Base-by-base conservation (phyloP, 2,329 filamentous ascomycete species). In the Aspergillus hortae region DNA sequence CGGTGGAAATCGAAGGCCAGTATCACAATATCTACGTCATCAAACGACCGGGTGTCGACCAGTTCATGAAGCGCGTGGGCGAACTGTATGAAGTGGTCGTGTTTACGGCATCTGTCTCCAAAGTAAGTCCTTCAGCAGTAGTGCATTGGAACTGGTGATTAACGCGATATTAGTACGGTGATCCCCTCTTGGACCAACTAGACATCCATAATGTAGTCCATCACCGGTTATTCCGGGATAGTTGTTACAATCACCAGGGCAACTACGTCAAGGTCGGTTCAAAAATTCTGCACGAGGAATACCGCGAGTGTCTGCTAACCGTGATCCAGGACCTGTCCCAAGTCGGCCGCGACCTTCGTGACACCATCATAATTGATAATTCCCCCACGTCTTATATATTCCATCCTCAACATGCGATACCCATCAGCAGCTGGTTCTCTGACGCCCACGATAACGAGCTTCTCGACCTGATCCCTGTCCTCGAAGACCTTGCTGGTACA, bases 21-120 rank as follows among this genome's bases (percentile, higher is more conserved):
- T 97, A 95, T 69, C 94, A 99, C 75, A 99, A 99, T 66, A 95
- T 99, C 49, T 99, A 99, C 69, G 94, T 99, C 59, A 99, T 99
- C 72, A 99, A 99, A 77, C 85, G 94, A 65, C 94, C 94, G n/a
- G 94, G 94, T 49, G 94, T 99, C 17, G 94, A 99, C 68, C 87
- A 95, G 59, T 99, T 99, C 74, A 96, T 99, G 90, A 97, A 97
- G 79, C 82, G 94, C 54, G 92, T 99, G 33, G 94, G 94, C 46
- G 94, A 99, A 74, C 80, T 99, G 46, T 99, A 97, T 66, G 94
- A 99, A 75, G 92, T 99, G 45, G 94, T 99, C 23, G 92, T 99
- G 43, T 99, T 99, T 70, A 99, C 94, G 38, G 94, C 94, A 48
- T 99, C 94, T 7, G 94, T 99, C 47, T 96, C 94, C 38, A 99